Base-by-base conservation (phyloP, 257 asterid species). In the Ligustrum vulgare region DNA sequence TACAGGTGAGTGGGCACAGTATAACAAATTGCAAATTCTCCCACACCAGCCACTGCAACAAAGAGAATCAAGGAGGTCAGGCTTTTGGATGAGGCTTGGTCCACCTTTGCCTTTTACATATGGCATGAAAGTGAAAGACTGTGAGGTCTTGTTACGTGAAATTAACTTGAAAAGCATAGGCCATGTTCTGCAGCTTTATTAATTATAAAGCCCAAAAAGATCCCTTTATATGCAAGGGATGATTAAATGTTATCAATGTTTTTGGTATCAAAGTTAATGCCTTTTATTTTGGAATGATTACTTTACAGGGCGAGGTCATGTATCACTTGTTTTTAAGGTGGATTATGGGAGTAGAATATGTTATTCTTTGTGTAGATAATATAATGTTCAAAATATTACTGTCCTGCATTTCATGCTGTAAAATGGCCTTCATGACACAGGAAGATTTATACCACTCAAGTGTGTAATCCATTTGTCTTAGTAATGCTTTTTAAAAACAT, bases 111-210 rank as follows among this genome's bases (percentile, higher is more conserved):
- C 75, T 68, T 63, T 64, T 66, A 32, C 84, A 77, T 77, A 82
- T 79, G 86, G 78, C 79, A 64, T 84, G 87, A 86, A 81, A 84
- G 80, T 69, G 86, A 39, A 3, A 82, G 82, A 41, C 65, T 67
- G 5, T 76, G 64, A 77, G 78, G 80, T 69, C 79, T 77, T 81
- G 20, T 60, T 60, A 60, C 34, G 0, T 60, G 67, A 60, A 22
- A 60, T 56, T 56, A 56, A 56, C 64, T 1, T 56, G 31, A 56
- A 56, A 56, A 23, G 67, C 16, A 22, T 9, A 22, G 67, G 34
- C 34, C 67, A 60, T 6, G 18, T 60, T 60, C 67, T 60, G 67
- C 67, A 60, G 34, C 67, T 60, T 60, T 60, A 60, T 60, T 60
- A 7, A 60, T 10, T 22, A 25, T 60, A 60, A 23, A 60, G 67